Evolutionary conservation across 345 rosid species (phyloP), one percentile per base, ranked within the genome.

Genomic region (Odontarrhena argentea): DNA sequence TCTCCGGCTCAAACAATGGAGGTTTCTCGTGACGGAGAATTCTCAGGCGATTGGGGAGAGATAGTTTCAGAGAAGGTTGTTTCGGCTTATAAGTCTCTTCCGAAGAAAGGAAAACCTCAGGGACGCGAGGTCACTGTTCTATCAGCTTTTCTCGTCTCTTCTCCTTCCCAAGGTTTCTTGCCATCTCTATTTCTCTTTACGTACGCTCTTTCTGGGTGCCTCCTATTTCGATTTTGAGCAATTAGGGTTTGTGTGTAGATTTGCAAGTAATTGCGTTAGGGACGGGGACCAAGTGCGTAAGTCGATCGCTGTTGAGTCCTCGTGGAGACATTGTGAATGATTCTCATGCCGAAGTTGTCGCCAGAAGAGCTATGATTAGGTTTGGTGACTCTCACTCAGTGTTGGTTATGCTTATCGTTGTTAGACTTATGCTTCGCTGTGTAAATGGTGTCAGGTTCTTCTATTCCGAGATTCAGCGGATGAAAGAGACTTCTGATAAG

Each of bases 41-140:
- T 66, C 3, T 15, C 43, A 45, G 36, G 58, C 30, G 59, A 50
- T 7, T 84, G 88, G 87, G 88, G 88, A 47, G 81, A 73, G 63
- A 79, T n/a, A 43, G 81, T 85, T 1, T 76, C 89, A 9, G 77
- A 79, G 77, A 80, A 86, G 77, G 96, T 77, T 36, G 26, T 84
- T 2, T 63, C 82, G 7, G 69, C 71, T 2, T 86, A 82, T 80
- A 58, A 47, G 5, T 82, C 93, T 47, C 93, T 88, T 14, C 89
- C 89, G 7, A 88, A 80, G 78, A 88, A 91, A 63, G 96, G 93
- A n/a, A 91, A 91, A 82, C 97, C 98, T 49, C 97, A 90, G 79
- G 97, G 97, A 15, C 82, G 85, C 37, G 96, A 93, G 75, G 87
- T 88, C 75, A 80, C 96, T 54, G 96, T 85, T 18, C 70, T 87